Percentiles rank a stretch among this genome's conserved stretches.
Evolutionary conservation across 208 protist species (phyloP).

Genomic region (Balamuthia mandrillaris): DNA sequence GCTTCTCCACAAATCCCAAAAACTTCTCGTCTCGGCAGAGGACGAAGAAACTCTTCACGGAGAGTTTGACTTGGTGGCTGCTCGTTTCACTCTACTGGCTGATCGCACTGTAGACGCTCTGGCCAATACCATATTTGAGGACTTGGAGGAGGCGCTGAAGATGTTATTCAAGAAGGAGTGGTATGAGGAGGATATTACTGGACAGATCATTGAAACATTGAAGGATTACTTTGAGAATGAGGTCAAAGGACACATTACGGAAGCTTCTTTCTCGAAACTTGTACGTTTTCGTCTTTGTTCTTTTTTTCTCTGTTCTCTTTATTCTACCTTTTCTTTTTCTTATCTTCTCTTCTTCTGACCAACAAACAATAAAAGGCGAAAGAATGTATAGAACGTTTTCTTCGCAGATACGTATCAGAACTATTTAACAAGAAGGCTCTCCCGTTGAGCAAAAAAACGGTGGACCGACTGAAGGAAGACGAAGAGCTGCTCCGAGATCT

Average conservation of each 20-base stretch:
- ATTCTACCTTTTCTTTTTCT: background rate
- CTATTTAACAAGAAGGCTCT: background rate
- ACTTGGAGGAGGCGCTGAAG: background rate
- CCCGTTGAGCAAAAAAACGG: background rate
- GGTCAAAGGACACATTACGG: background rate
- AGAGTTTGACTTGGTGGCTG: background rate
- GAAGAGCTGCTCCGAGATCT: background rate
- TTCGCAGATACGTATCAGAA: background rate
- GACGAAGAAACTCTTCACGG: background rate
- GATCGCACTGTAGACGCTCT: background rate
- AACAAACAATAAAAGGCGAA: background rate
- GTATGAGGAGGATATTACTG: slow-evolving; percentile 4
- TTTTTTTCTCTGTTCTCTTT: background rate
- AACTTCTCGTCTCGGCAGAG: background rate
- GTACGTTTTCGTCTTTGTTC: background rate
- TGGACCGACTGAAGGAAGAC: background rate
- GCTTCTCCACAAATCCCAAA: background rate
- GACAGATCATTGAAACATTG: background rate
- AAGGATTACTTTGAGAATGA: slow-evolving; percentile 16
- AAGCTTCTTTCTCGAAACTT: background rate
- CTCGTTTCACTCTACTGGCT: background rate
- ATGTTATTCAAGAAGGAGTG: slow-evolving; percentile 15
- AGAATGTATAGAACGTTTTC: background rate
- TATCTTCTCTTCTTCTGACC: background rate
- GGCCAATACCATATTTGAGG: background rate